A percentile compares a stretch with the other conserved stretches of the same genome.
These are phyloP conservation scores for Calocera viscosa DNA, from an alignment of 768 basidiomycete genomes.

Conservation along the genomic window DNA sequence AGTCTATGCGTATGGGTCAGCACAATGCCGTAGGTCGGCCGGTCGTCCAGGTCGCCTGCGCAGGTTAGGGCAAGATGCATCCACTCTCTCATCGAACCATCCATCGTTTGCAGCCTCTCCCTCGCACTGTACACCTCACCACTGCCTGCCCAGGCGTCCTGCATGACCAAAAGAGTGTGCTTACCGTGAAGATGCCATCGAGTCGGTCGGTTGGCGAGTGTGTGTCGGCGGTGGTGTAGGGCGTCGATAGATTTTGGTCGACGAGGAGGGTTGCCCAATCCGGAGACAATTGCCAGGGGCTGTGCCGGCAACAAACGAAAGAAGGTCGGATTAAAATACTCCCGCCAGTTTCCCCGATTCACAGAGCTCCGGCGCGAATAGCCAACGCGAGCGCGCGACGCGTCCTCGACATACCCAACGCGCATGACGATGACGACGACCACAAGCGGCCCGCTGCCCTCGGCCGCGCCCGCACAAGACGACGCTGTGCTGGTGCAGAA, in stretches of 20 bases:
- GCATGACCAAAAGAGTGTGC: background rate
- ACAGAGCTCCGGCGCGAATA: too few relatives aligned
- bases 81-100: background rate
- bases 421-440: background rate
- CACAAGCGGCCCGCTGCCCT: background rate
- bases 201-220: conserved; percentile 3
- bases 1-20: conserved; percentile 41
- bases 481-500: conserved; percentile 28
- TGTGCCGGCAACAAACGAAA: background rate
- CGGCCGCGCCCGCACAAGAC: background rate
- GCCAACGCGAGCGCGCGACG: too few relatives aligned
- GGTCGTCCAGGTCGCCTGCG: background rate
- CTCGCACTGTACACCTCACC: background rate
- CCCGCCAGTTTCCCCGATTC: background rate
- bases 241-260: background rate
- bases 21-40: background rate
- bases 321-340: background rate
- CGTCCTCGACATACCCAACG: too few relatives aligned
- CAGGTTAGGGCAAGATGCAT: background rate
- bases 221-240: conserved; percentile 3
- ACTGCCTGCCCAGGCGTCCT: background rate
- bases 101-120: background rate
- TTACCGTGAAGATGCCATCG: background rate
- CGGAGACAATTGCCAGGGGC: background rate
- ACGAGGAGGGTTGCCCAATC: background rate